These are phyloP conservation scores for Phytophthora cactorum DNA, from an alignment of 352 stramenopile species.

Conservation along the genomic window DNA sequence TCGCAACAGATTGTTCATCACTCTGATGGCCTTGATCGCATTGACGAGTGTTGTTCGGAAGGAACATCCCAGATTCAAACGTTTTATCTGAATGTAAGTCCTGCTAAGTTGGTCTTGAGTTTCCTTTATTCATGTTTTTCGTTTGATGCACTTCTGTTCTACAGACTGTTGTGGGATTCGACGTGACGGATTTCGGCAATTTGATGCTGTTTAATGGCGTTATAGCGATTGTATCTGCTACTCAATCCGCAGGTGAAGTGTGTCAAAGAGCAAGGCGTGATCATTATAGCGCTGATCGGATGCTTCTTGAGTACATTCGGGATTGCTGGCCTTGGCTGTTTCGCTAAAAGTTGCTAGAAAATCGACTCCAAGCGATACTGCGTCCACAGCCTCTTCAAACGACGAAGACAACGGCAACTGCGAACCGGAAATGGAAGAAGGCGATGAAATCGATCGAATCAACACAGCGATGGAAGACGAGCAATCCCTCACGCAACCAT, in stretches of 20 bases:
- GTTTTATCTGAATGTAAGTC: not conserved
- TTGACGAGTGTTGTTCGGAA: constrained; percentile 61
- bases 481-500: not conserved
- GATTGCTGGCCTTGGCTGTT: not conserved
- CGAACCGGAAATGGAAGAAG: not conserved
- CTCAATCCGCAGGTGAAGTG: not conserved
- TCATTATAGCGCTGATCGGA: not conserved
- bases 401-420: not conserved
- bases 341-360: not conserved
- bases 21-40: constrained; percentile 39
- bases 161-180: not conserved
- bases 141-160: not conserved
- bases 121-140: not conserved
- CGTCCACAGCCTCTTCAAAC: not conserved
- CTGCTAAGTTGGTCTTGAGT: not conserved
- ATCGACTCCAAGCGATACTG: not conserved
- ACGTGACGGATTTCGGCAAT: not conserved
- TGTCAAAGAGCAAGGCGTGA: not conserved
- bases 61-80: constrained; percentile 40
- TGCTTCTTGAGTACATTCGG: not conserved
- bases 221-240: not conserved
- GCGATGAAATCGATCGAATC: not conserved
- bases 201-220: not conserved
- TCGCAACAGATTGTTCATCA: constrained; percentile 63
- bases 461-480: not conserved